Evolutionary conservation across 2,329 filamentous ascomycete genomes (phyloP).

Genomic region (Helminthosporium solani): DNA sequence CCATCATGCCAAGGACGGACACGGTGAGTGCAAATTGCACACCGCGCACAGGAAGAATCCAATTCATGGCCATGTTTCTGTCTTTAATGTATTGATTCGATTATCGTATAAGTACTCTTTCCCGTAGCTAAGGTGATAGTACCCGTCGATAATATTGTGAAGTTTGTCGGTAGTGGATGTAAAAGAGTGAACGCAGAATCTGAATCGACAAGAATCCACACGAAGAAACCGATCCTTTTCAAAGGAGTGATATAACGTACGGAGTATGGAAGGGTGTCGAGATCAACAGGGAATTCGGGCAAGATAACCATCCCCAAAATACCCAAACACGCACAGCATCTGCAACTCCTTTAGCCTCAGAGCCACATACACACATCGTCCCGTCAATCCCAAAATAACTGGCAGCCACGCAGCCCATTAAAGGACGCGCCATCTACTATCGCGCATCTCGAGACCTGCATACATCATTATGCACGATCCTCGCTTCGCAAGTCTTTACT

Average conservation of each 20-base stretch:
- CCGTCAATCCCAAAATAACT: conserved; percentile 1
- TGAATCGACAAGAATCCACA: conserved; percentile 3
- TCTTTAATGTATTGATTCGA: conserved; percentile 1
- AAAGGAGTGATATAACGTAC: background rate
- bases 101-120: conserved; percentile 1
- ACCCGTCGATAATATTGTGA: too few species aligned
- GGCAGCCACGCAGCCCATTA: too few species aligned
- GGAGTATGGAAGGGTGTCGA: background rate
- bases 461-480: background rate
- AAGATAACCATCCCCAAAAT: background rate
- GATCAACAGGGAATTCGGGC: background rate
- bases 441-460: background rate
- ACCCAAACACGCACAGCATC: background rate
- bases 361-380: background rate
- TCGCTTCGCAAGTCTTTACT: background rate
- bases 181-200: conserved; percentile 6
- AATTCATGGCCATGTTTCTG: conserved; percentile 55
- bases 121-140: too few species aligned
- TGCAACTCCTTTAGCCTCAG: conserved; percentile 1
- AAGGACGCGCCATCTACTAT: background rate
- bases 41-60: conserved; percentile 64
- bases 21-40: conserved; percentile 68
- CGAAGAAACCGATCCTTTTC: background rate
- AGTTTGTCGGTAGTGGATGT: too few species aligned
- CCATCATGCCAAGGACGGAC: conserved; percentile 72